These are phyloP conservation scores for Infundibulicybe gibba DNA, from an alignment of 768 basidiomycete species.

Conservation along the genomic window DNA sequence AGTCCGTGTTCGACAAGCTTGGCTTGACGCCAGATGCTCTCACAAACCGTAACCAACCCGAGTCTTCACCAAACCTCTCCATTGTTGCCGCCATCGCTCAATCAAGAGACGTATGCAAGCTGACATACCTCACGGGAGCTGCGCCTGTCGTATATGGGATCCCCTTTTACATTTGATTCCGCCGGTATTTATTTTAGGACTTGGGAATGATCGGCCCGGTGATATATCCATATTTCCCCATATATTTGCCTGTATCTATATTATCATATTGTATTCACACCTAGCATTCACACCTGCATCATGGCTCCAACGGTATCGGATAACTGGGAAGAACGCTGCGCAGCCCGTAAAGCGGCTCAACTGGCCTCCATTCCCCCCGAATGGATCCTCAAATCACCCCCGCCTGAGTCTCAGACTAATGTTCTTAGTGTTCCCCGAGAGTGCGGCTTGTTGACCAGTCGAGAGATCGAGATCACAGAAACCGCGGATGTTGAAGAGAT, in stretches of 20 bases:
- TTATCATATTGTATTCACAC: no score
- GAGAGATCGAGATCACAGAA: constrained; percentile 61
- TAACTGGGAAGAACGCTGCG: constrained; percentile 23
- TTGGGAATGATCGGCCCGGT: no score
- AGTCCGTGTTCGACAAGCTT: constrained; percentile 75
- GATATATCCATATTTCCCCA: no score
- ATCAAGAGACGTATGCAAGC: constrained; percentile 78
- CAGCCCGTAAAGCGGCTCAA: constrained; percentile 43
- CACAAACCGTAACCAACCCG: constrained; percentile 10
- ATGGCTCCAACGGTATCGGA: no score
- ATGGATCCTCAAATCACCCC: constrained; percentile 42
- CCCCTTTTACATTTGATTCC: constrained; percentile 70
- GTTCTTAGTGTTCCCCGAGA: constrained; percentile 46
- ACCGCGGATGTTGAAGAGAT: constrained; percentile 36
- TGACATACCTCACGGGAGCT: constrained; percentile 92
- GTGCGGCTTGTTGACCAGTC: constrained; percentile 46
- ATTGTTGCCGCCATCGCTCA: constrained; percentile 75
- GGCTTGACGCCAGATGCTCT: constrained; percentile 38
- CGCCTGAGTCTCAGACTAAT: constrained; percentile 35
- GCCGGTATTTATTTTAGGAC: not conserved
- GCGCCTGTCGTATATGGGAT: constrained; percentile 95
- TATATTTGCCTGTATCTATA: no score
- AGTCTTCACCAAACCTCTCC: constrained; percentile 26
- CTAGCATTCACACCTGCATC: no score
- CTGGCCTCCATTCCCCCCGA: constrained; percentile 46